A percentile compares a stretch with the other conserved stretches of the same genome.
Conservation (phyloP, 2,329 filamentous ascomycete genomes). For the Colletotrichum viniferum region DNA sequence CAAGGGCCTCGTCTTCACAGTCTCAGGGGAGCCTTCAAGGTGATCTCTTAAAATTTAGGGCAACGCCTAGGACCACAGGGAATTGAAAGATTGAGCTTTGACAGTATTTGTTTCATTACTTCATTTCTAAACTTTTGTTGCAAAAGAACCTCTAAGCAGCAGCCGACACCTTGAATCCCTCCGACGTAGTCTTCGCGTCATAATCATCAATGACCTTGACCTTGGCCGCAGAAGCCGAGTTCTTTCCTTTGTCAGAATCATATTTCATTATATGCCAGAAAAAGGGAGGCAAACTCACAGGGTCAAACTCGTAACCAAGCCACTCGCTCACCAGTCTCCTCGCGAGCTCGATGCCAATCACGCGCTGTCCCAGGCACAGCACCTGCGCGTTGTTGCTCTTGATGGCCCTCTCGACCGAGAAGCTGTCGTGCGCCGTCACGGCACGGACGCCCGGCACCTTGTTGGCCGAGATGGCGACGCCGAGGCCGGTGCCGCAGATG, state of each 20-base stretch:
- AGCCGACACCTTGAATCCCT: neutral
- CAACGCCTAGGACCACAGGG: neutral
- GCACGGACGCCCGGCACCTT: constrained; percentile 84
- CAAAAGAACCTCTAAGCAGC: neutral
- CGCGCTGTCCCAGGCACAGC: constrained; percentile 84
- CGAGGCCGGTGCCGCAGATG: constrained; percentile 86
- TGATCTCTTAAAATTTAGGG: neutral
- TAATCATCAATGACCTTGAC: constrained; percentile 32
- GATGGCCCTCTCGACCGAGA: constrained; percentile 81
- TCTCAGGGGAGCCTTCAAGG: neutral
- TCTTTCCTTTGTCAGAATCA: neutral
- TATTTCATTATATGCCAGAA: neutral
- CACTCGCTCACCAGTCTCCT: constrained; percentile 79
- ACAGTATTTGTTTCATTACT: neutral
- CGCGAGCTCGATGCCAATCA: constrained; percentile 81
- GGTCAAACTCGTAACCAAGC: constrained; percentile 83
- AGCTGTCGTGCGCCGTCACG: constrained; percentile 86
- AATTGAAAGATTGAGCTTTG: neutral
- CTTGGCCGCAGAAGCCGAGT: constrained; percentile 51
- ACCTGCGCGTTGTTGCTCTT: constrained; percentile 88
- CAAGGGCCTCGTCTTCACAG: neutral
- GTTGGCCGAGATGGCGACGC: constrained; percentile 85
- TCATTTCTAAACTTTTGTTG: neutral
- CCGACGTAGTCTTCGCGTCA: neutral
- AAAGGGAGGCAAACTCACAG: constrained; percentile 44